Percentiles rank a stretch among this genome's conserved stretches.
Conservation (phyloP, 2,329 filamentous ascomycete species). For the Verticillium albo-atrum region DNA sequence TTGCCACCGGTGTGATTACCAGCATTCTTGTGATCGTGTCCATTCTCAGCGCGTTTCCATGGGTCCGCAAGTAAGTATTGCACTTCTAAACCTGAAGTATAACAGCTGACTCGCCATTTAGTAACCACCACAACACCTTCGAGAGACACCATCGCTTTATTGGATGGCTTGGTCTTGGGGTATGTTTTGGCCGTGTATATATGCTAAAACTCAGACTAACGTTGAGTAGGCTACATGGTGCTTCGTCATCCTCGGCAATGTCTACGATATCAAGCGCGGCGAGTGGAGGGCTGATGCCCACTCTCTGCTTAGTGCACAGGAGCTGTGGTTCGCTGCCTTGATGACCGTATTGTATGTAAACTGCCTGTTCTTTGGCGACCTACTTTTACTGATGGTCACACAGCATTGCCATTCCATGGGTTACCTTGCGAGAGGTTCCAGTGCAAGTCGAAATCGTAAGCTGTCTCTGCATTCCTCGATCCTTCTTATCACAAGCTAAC, state of each 20-base stretch:
- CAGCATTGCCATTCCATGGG: slow-evolving; percentile 34
- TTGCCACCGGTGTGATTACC: slow-evolving; percentile 32
- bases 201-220: background rate
- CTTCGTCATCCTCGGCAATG: slow-evolving; percentile 32
- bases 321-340: slow-evolving; percentile 35
- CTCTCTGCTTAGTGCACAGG: slow-evolving; percentile 28
- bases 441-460: slow-evolving; percentile 34
- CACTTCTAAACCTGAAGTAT: background rate
- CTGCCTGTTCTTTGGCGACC: slow-evolving; percentile 10
- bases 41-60: slow-evolving; percentile 33
- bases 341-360: slow-evolving; percentile 32
- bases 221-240: slow-evolving; percentile 26
- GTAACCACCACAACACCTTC: slow-evolving; percentile 34
- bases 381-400: background rate
- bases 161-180: slow-evolving; percentile 33
- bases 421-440: slow-evolving; percentile 31
- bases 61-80: slow-evolving; percentile 33
- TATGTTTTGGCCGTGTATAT: slow-evolving; percentile 11
- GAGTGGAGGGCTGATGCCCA: slow-evolving; percentile 27
- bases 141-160: slow-evolving; percentile 36
- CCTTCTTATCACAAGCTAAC: background rate
- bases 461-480: background rate
- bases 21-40: slow-evolving; percentile 31
- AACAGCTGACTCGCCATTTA: slow-evolving; percentile 9
- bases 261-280: slow-evolving; percentile 27